Evolutionary conservation across 2,329 filamentous ascomycete species (phyloP), one percentile per base, ranked within the genome.

Genomic region (Trichoderma sp.): DNA sequence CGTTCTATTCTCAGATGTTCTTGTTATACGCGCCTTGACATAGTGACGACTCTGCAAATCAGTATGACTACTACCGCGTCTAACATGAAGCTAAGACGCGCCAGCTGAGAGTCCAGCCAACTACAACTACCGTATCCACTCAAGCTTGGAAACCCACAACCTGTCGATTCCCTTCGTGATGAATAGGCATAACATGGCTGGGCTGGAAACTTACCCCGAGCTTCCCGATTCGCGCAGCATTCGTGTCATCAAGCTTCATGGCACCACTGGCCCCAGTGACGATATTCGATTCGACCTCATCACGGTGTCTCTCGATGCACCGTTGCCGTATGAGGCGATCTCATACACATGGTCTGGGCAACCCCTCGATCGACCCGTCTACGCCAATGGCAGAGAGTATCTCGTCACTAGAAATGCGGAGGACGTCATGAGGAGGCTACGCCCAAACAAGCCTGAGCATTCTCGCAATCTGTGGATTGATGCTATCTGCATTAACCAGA

Each of bases 401-500:
- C 36, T 12, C 15, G 26, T 70, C 14, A 70, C 57, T 18, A n/a
- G 34, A 36, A 70, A 70, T 53, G 57, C 57, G 1, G 34, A 32
- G 21, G 67, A 60, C 62, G 36, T 51, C 6, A 70, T 70, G 57
- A 61, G 39, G 30, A 62, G 67, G 7, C 39, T 62, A 6, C 57
- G 67, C 8, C 57, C 57, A n/a, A 12, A 11, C 24, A 26, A 18
- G 11, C 56, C 24, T 4, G 36, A 64, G 9, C 14, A 6, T 5
- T 30, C 28, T 6, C 51, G 26, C 7, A 2, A 65, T 34, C 39
- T 73, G 4, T 70, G 70, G 70, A 47, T 69, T 18, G 72, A 72
- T 47, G 66, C 72, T n/a, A 51, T 72, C 11, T 72, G 70, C 70
- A 73, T 72, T 28, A 63, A 70, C 28, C 70, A 72, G 39, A 66